Conservation (phyloP, 805 yeast genomes). For the Myxozyma melibiosi region DNA sequence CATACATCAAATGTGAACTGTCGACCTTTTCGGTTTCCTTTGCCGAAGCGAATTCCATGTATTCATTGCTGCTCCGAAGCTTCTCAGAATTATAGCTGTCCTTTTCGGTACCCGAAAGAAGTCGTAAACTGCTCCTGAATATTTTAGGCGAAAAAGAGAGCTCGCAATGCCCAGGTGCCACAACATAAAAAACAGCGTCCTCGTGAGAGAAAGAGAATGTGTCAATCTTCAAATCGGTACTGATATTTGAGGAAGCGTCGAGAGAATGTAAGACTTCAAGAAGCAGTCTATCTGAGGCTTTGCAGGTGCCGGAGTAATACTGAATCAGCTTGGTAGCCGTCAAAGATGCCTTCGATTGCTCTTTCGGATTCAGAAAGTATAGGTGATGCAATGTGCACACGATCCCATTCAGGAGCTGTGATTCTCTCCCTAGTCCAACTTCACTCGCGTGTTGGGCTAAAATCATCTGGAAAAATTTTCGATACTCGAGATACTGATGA, state of each 20-base stretch:
- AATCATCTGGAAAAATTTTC: constrained; percentile 63
- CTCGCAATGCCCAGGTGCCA: neutral
- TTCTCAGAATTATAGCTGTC: constrained; percentile 52
- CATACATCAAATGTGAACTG: constrained; percentile 12
- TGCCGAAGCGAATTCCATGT: neutral
- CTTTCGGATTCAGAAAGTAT: constrained; percentile 50
- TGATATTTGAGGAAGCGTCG: constrained; percentile 51
- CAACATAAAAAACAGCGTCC: neutral
- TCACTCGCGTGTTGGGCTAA: constrained; percentile 44
- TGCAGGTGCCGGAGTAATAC: constrained; percentile 64
- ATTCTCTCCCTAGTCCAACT: neutral
- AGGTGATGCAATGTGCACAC: constrained; percentile 54
- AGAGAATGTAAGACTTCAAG: constrained; percentile 57
- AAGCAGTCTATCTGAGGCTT: constrained; percentile 63
- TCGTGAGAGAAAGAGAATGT: constrained; percentile 8
- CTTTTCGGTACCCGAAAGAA: constrained; percentile 59
- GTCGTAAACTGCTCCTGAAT: constrained; percentile 16
- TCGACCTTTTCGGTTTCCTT: neutral
- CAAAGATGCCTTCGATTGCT: constrained; percentile 48
- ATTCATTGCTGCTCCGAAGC: neutral
- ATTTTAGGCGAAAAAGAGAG: constrained; percentile 3
- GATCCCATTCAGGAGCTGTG: too few relatives aligned
- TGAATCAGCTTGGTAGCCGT: constrained; percentile 55
- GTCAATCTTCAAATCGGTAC: neutral
- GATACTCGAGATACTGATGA: constrained; percentile 42